These are phyloP conservation scores for Melampsora americana DNA, from an alignment of 1,284 basidiomycete species.

Conservation along the genomic window DNA sequence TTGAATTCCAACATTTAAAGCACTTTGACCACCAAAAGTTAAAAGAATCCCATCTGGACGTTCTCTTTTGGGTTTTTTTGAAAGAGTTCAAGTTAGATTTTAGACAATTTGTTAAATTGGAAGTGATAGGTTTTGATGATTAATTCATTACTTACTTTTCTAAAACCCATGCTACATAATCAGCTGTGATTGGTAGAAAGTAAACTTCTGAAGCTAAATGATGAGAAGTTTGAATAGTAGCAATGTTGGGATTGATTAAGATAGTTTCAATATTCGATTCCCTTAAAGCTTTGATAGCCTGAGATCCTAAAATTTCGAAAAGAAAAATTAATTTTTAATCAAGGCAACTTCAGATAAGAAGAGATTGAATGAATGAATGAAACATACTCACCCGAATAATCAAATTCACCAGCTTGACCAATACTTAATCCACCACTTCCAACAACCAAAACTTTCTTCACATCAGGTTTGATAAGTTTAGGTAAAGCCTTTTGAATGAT, in stretches of 20 bases:
- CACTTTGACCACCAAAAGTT: constrained; percentile 97
- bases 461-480: constrained; percentile 77
- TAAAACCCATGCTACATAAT: constrained; percentile 97
- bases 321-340: no score
- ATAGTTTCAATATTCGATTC: constrained; percentile 94
- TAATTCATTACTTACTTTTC: constrained; percentile 65
- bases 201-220: constrained; percentile 94
- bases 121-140: neutral
- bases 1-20: constrained; percentile 95
- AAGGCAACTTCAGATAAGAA: no score
- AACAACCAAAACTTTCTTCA: constrained; percentile 92
- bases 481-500: constrained; percentile 88
- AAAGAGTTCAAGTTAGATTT: no score
- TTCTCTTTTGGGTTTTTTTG: constrained; percentile 57
- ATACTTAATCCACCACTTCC: constrained; percentile 95
- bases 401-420: constrained; percentile 98
- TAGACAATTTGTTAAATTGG: neutral
- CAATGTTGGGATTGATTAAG: constrained; percentile 95
- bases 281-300: constrained; percentile 94
- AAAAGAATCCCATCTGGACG: constrained; percentile 94
- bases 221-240: constrained; percentile 95
- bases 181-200: constrained; percentile 92
- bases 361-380: constrained; percentile 22
- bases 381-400: constrained; percentile 78
- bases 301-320: constrained; percentile 62